Evolutionary conservation across 2,329 filamentous ascomycete genomes (phyloP).

Genomic region (Botryotinia calthae): DNA sequence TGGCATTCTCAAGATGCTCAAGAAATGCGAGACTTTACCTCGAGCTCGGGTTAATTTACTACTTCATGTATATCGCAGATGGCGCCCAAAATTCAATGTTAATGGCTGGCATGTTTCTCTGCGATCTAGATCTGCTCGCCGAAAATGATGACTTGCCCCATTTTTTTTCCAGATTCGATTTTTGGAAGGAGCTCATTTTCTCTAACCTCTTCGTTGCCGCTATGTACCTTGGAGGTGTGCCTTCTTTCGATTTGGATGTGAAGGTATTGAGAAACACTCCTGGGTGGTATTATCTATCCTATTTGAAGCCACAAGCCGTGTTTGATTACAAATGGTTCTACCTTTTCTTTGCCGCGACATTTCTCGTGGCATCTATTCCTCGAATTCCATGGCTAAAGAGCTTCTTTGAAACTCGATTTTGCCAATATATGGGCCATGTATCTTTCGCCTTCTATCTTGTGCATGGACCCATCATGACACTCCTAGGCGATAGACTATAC

Average conservation of each 20-base stretch:
- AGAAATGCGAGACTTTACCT: constrained; percentile 54
- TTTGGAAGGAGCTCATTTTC: constrained; percentile 51
- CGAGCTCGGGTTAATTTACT: constrained; percentile 53
- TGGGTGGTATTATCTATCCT: constrained; percentile 45
- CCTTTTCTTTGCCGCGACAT: constrained; percentile 58
- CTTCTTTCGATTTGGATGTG: constrained; percentile 51
- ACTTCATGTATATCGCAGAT: constrained; percentile 67
- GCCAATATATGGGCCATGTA: constrained; percentile 61
- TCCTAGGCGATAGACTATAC: constrained; percentile 38
- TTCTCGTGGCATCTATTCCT: constrained; percentile 55
- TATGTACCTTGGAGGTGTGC: constrained; percentile 60
- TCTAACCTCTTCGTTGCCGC: constrained; percentile 52
- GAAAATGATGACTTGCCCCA: constrained; percentile 49
- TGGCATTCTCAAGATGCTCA: constrained; percentile 55
- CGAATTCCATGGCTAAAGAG: constrained; percentile 56
- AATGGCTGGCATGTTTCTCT: constrained; percentile 58
- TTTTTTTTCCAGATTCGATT: constrained; percentile 47
- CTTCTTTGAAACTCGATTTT: constrained; percentile 58
- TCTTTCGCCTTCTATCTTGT: constrained; percentile 63
- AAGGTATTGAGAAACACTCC: constrained; percentile 51
- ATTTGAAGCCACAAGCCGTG: constrained; percentile 63
- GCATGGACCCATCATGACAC: constrained; percentile 60
- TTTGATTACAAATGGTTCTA: constrained; percentile 68
- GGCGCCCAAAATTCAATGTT: constrained; percentile 62
- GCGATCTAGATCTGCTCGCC: constrained; percentile 58